phyloP scores from a whole-genome alignment of 2,329 filamentous ascomycete species.

The Bipolaris oryzae region DNA sequence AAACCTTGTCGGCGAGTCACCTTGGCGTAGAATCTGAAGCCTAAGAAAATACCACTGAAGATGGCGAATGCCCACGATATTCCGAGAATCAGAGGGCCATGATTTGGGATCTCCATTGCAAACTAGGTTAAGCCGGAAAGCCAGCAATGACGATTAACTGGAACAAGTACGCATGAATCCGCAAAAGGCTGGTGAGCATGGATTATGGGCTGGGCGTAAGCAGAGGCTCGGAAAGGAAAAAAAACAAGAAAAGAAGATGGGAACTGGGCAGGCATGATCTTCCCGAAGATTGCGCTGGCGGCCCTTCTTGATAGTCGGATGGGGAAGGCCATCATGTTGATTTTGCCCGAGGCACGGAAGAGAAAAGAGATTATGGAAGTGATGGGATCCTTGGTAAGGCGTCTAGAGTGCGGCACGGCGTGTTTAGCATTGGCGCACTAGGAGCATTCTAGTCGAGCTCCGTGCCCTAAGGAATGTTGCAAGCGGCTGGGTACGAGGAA shows the following conservation, averaged over 20 bases:
- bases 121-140: conserved; percentile 2
- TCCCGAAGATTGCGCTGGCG: not conserved
- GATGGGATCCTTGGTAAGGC: conserved; percentile 4
- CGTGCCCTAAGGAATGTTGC: too few relatives aligned
- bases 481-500: too few relatives aligned
- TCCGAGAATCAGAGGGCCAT: conserved; percentile 32
- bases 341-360: not conserved
- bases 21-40: conserved; percentile 36
- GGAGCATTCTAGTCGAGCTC: not conserved
- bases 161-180: conserved; percentile 1
- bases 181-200: not conserved
- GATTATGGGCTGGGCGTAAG: not conserved
- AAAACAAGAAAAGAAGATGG: not conserved
- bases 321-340: conserved; percentile 2
- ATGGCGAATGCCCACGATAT: conserved; percentile 35
- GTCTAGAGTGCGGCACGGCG: conserved; percentile 6
- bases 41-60: conserved; percentile 30
- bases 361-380: not conserved
- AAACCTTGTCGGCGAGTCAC: conserved; percentile 30
- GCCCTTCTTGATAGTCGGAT: conserved; percentile 2
- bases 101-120: conserved; percentile 25
- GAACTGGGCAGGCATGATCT: conserved; percentile 5
- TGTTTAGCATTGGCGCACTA: conserved; percentile 7
- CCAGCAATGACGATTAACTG: conserved; percentile 4
- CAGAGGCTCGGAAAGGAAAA: not conserved